phyloP scores from a whole-genome alignment of 768 basidiomycete species.

The Scleroderma citrinum region DNA sequence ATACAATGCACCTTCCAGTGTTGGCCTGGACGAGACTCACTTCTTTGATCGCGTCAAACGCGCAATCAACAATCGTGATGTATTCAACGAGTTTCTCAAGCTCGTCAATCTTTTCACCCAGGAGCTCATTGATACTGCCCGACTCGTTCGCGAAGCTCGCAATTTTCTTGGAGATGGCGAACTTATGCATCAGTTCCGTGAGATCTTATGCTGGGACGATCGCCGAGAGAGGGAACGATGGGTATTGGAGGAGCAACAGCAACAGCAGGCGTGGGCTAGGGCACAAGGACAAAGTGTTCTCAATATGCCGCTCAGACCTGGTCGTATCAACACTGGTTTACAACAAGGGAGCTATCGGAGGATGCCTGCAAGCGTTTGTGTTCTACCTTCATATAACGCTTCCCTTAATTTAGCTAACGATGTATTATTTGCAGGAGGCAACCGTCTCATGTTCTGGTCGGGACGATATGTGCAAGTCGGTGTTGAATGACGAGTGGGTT shows the following conservation, averaged over 20 bases:
- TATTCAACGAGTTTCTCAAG: constrained; percentile 93
- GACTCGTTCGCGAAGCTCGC: constrained; percentile 74
- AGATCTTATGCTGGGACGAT: constrained; percentile 86
- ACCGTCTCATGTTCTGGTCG: constrained; percentile 89
- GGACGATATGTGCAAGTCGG: constrained; percentile 94
- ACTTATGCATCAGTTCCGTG: constrained; percentile 74
- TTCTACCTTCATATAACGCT: neutral
- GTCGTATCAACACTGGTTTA: constrained; percentile 59
- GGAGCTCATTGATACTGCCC: constrained; percentile 83
- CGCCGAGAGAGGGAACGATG: constrained; percentile 53
- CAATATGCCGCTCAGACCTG: constrained; percentile 38
- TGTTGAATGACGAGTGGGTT: constrained; percentile 98
- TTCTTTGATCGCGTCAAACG: constrained; percentile 92
- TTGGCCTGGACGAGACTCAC: constrained; percentile 51
- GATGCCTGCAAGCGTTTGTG: constrained; percentile 70
- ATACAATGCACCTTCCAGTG: constrained; percentile 13
- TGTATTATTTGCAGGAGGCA: constrained; percentile 53
- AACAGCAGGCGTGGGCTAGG: constrained; percentile 45
- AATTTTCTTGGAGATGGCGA: constrained; percentile 76
- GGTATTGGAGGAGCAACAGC: constrained; percentile 40
- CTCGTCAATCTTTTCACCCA: constrained; percentile 93
- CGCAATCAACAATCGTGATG: constrained; percentile 63
- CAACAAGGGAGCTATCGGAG: constrained; percentile 88
- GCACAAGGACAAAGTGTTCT: constrained; percentile 38
- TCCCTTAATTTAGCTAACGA: neutral